These are phyloP conservation scores for Aegilops sharonensis DNA, from an alignment of 176 grass and related monocot species.

Conservation along the genomic window DNA sequence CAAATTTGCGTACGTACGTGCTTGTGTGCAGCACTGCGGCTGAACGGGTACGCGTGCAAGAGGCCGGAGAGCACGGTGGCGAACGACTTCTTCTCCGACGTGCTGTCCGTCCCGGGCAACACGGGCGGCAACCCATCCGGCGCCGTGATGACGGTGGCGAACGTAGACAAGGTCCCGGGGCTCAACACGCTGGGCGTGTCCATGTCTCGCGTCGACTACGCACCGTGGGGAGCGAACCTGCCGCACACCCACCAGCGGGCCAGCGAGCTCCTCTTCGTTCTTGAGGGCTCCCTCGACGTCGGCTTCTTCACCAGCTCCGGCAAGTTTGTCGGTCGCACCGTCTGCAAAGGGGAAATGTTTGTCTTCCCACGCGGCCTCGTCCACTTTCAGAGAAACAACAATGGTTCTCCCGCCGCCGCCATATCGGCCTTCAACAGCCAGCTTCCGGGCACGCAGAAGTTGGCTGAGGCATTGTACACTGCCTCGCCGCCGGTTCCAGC, in stretches of 20 bases:
- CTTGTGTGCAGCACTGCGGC: constrained; percentile 13
- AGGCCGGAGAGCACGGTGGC: not conserved
- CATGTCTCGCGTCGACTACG: constrained; percentile 46
- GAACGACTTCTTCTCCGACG: constrained; percentile 41
- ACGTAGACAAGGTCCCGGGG: constrained; percentile 35
- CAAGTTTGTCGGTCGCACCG: constrained; percentile 26
- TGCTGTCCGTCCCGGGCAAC: not conserved
- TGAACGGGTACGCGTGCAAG: constrained; percentile 52
- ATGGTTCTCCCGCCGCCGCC: constrained; percentile 3
- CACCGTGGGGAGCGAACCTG: constrained; percentile 26
- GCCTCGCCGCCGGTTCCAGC: constrained; percentile 41
- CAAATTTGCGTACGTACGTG: not conserved
- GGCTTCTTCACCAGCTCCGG: constrained; percentile 24
- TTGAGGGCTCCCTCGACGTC: constrained; percentile 39
- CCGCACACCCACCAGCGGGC: constrained; percentile 51
- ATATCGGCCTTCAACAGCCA: constrained; percentile 69
- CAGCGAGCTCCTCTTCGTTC: constrained; percentile 47
- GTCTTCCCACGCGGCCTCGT: constrained; percentile 42
- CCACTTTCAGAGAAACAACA: constrained; percentile 28
- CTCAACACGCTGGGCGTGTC: constrained; percentile 51
- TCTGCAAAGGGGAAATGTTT: constrained; percentile 36
- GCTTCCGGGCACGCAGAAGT: constrained; percentile 48
- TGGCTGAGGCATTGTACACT: constrained; percentile 42
- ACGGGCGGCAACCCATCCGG: constrained; percentile 8
- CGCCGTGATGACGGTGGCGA: not conserved